Evolutionary conservation across 306 rosid species (phyloP).

Genomic region (Quercus glauca): DNA sequence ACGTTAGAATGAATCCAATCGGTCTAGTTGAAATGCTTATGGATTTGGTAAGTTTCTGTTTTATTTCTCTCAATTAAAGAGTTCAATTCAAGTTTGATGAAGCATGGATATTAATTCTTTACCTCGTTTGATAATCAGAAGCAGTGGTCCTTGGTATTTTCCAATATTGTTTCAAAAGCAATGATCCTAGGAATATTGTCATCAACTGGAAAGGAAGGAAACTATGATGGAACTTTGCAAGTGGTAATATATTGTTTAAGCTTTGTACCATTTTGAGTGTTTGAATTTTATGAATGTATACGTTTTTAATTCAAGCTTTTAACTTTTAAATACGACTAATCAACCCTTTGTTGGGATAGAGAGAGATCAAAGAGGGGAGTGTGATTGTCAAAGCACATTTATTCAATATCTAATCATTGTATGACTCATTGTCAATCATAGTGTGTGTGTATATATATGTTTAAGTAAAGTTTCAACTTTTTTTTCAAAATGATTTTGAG

Average conservation of each 20-base stretch:
- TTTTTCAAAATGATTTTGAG: too few relatives aligned
- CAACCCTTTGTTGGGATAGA: too few relatives aligned
- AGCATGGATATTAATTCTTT: background rate
- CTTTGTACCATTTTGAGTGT: background rate
- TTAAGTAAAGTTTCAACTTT: too few relatives aligned
- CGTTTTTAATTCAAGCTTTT: background rate
- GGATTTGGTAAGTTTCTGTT: constrained; percentile 41
- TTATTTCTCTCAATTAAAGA: background rate
- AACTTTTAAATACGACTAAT: background rate
- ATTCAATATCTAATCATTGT: too few relatives aligned
- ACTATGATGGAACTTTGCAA: constrained; percentile 41
- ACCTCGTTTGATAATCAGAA: constrained; percentile 24
- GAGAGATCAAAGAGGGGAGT: too few relatives aligned
- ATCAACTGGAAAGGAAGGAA: constrained; percentile 30
- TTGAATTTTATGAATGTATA: background rate
- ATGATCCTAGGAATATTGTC: constrained; percentile 26
- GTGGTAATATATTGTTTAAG: constrained; percentile 40
- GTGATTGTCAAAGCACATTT: too few relatives aligned
- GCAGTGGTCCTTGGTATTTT: constrained; percentile 40
- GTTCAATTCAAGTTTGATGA: background rate
- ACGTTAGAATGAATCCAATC: constrained; percentile 23
- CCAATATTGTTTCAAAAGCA: constrained; percentile 43
- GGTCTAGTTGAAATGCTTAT: constrained; percentile 45
- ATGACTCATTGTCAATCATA: too few relatives aligned
- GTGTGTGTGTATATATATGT: too few relatives aligned